Base-by-base conservation (phyloP, 2,329 filamentous ascomycete species). In the Arthrinium puccinioides region DNA sequence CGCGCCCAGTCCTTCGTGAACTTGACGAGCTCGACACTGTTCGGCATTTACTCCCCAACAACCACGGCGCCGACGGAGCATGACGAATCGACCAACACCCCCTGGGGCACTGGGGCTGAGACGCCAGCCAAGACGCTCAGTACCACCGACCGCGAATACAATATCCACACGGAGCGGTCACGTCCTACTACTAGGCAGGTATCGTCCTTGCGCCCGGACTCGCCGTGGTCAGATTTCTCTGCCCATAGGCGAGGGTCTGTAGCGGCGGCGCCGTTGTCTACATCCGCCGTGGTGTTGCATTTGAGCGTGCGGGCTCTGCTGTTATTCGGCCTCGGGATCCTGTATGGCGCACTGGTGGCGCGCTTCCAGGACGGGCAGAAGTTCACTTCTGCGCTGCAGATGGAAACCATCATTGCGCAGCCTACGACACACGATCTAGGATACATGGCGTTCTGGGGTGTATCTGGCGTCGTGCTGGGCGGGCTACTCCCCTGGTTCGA, bases 401-500 rank as follows among this genome's bases (percentile, higher is more conserved):
- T 83, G 32, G 62, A 64, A 19, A 58, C 56, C 6, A 55, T 67
- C 14, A 58, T 67, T 59, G 9, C 30, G 13, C 30, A 32, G 13
- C 13, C 29, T 7, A 45, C 37, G 6, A 53, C 59, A 10, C 64
- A 65, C 41, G 66, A 70, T 43, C 82, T 79, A 75, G 62, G 66
- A 29, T 94, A 94, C 56, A 66, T 94, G 38, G 63, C 70, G 0
- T 82, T 85, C 44, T 98, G 92, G 90, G 92, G 88, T 1, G 50
- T 82, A 9, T 80, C 82, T 0, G 89, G 88, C 13, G 77, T 95
- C 5, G 69, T 74, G 1, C 63, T 96, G 18, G 92, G 92, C 6
- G 82, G 79, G 40, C 61, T 94, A 35, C 63, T 97, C 40, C 92
- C 92, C 2, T 90, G 82, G 75, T 74, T 95, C 15, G 92, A 98